Percentiles rank a stretch among this genome's conserved stretches.
phyloP scores from a whole-genome alignment of 257 asterid genomes.

The Solanum pinnatisectum region DNA sequence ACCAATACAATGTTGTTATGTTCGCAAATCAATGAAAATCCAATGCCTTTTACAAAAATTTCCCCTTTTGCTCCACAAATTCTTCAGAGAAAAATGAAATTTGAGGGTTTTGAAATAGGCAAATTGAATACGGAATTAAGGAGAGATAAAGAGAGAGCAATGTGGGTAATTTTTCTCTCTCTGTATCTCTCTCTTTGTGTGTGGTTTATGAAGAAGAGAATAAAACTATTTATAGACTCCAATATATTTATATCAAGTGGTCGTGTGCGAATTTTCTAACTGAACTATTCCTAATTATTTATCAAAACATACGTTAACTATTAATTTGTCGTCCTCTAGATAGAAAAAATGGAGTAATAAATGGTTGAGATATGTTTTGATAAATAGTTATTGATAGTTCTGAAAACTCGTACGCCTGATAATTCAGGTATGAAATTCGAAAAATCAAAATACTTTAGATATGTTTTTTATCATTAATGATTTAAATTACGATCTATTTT shows the following conservation, averaged over 20 bases:
- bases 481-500: not conserved
- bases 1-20: not conserved
- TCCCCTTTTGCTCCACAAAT: not conserved
- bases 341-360: not conserved
- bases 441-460: too few relatives aligned
- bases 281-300: not conserved
- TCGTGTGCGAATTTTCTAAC: not conserved
- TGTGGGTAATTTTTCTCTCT: not conserved
- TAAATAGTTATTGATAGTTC: too few relatives aligned
- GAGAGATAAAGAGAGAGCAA: not conserved
- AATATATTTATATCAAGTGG: not conserved
- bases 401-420: too few relatives aligned
- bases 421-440: too few relatives aligned
- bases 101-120: not conserved
- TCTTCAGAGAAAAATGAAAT: not conserved
- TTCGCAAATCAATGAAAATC: not conserved
- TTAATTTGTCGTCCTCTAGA: not conserved
- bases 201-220: not conserved
- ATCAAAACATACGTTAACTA: accelerated
- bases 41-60: not conserved
- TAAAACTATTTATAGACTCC: not conserved
- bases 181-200: not conserved
- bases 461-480: too few relatives aligned
- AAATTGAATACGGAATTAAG: not conserved
- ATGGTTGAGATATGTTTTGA: not conserved